Conservation (phyloP, 2,329 filamentous ascomycete genomes). For the Aspergillus sp. region DNA sequence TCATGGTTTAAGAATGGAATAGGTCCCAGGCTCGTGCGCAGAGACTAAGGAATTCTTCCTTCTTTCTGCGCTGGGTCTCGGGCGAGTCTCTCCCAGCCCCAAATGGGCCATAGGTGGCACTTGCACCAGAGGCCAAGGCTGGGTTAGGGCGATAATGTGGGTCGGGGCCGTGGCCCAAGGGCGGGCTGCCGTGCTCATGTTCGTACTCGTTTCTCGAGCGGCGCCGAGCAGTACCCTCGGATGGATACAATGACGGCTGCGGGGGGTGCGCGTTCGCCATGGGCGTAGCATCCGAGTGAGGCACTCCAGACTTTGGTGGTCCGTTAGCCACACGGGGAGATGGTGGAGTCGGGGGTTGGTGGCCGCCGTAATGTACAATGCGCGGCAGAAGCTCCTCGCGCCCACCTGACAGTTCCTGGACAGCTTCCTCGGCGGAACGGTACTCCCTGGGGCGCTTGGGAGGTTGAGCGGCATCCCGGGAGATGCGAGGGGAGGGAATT, state of each 20-base stretch:
- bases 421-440: slow-evolving; percentile 92
- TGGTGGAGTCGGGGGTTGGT: slow-evolving; percentile 89
- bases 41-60: slow-evolving; percentile 84
- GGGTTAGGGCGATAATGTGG: slow-evolving; percentile 42
- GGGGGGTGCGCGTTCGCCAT: slow-evolving; percentile 63
- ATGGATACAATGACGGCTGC: slow-evolving; percentile 43
- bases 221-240: slow-evolving; percentile 56
- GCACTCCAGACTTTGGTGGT: slow-evolving; percentile 30
- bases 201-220: slow-evolving; percentile 89
- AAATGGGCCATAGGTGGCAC: slow-evolving; percentile 65
- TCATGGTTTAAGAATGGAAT: slow-evolving; percentile 74
- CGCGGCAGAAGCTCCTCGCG: slow-evolving; percentile 88
- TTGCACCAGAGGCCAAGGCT: slow-evolving; percentile 28
- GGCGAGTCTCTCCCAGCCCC: slow-evolving; percentile 80
- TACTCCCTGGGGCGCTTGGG: slow-evolving; percentile 75
- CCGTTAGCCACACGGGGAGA: slow-evolving; percentile 56
- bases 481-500: slow-evolving; percentile 76
- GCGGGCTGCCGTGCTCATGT: slow-evolving; percentile 79
- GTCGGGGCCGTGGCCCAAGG: slow-evolving; percentile 72
- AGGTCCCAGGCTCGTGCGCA: slow-evolving; percentile 94
- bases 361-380: slow-evolving; percentile 91
- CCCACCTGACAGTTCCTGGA: slow-evolving; percentile 86
- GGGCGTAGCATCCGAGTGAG: slow-evolving; percentile 53
- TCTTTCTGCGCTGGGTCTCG: slow-evolving; percentile 80
- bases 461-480: slow-evolving; percentile 54